Percentiles rank a stretch among this genome's conserved stretches.
Conservation (phyloP, 768 basidiomycete species). For the Psilocybe cubensis region DNA sequence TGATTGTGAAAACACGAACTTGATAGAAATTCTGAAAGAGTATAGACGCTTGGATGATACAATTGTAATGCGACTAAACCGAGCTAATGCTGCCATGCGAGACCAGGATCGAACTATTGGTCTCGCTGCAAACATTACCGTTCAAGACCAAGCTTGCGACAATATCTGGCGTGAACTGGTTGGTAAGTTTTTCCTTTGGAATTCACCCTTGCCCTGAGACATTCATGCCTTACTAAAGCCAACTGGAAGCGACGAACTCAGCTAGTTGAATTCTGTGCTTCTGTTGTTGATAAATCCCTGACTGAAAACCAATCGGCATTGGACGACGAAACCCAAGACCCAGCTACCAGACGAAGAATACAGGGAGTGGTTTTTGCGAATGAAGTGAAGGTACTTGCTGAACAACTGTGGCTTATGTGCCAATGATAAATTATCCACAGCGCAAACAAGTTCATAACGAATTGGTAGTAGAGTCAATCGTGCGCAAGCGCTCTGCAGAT, state of each 20-base stretch:
- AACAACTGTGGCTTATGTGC: neutral
- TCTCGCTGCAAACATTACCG: slow-evolving; percentile 45
- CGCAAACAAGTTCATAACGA: slow-evolving; percentile 78
- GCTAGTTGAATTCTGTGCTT: slow-evolving; percentile 77
- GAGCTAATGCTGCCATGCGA: slow-evolving; percentile 74
- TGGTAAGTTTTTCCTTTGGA: slow-evolving; percentile 48
- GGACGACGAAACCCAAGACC: slow-evolving; percentile 46
- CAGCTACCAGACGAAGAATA: slow-evolving; percentile 47
- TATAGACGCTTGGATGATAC: slow-evolving; percentile 82
- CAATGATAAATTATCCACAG: slow-evolving; percentile 36
- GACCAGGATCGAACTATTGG: slow-evolving; percentile 64
- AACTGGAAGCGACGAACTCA: slow-evolving; percentile 77
- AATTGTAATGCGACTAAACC: slow-evolving; percentile 80
- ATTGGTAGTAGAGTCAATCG: slow-evolving; percentile 70
- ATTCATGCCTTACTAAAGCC: slow-evolving; percentile 30
- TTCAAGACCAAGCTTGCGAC: slow-evolving; percentile 77
- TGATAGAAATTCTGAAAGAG: slow-evolving; percentile 76
- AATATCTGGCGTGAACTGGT: slow-evolving; percentile 80
- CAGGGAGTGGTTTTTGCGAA: slow-evolving; percentile 65
- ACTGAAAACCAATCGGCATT: slow-evolving; percentile 55
- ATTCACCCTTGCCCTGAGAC: slow-evolving; percentile 19
- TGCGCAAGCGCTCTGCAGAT: slow-evolving; percentile 70
- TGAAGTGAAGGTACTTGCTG: slow-evolving; percentile 65
- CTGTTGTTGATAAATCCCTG: slow-evolving; percentile 67
- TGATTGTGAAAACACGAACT: neutral